These are phyloP conservation scores for Kappamyces sp. DNA, from an alignment of 192 early-diverging fungal genomes.

Conservation along the genomic window DNA sequence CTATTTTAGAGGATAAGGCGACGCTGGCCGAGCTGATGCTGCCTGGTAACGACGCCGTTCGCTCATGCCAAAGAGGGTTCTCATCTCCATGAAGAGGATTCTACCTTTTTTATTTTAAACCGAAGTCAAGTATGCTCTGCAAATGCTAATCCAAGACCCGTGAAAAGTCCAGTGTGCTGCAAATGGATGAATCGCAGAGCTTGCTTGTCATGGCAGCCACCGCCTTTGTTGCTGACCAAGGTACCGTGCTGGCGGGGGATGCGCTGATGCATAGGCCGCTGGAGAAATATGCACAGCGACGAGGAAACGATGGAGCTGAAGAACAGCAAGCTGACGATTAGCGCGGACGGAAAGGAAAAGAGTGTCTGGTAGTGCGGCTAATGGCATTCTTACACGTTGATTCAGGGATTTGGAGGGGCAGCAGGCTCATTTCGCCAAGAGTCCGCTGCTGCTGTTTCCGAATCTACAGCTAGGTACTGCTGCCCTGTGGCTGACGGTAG, in stretches of 20 bases:
- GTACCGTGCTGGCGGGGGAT: no score
- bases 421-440: no score
- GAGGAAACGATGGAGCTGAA: background rate
- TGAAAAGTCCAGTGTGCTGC: background rate
- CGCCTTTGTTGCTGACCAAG: background rate
- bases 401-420: background rate
- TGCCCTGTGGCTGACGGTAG: no score
- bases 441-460: background rate
- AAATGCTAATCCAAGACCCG: background rate
- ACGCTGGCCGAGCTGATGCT: constrained; percentile 95
- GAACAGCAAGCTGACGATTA: background rate
- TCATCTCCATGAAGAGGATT: constrained; percentile 87
- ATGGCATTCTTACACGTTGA: background rate
- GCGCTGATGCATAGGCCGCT: no score
- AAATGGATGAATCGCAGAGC: background rate
- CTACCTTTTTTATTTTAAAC: constrained; percentile 91
- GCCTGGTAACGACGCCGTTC: no score
- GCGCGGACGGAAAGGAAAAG: background rate
- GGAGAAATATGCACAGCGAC: no score
- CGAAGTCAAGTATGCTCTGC: constrained; percentile 9
- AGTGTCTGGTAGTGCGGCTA: background rate
- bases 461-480: background rate
- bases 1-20: constrained; percentile 81
- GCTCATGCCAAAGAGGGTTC: no score
- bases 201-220: background rate